These are phyloP conservation scores for Saprolegnia diclina DNA, from an alignment of 352 stramenopile species.

Conservation along the genomic window DNA sequence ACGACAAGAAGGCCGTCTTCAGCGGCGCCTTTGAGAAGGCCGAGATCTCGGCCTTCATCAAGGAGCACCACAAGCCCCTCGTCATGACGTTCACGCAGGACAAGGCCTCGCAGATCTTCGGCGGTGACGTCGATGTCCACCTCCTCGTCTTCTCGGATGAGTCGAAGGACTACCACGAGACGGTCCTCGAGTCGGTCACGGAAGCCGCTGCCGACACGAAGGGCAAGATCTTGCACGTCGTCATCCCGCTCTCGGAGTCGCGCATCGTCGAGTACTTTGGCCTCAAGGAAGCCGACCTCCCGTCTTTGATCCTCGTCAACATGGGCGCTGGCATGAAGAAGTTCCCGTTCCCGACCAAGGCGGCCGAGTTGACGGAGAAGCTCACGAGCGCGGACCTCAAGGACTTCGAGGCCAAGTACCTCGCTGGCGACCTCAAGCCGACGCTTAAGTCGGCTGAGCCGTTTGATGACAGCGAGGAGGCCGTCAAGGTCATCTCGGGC, in stretches of 20 bases:
- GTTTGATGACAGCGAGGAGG: slow-evolving; percentile 78
- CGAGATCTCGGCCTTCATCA: slow-evolving; percentile 59
- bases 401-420: slow-evolving; percentile 78
- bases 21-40: slow-evolving; percentile 68
- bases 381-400: slow-evolving; percentile 48
- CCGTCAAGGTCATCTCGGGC: slow-evolving; percentile 90
- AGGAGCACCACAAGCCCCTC: slow-evolving; percentile 79
- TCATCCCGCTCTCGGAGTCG: slow-evolving; percentile 81
- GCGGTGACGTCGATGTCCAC: slow-evolving; percentile 79
- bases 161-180: slow-evolving; percentile 56
- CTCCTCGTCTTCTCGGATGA: slow-evolving; percentile 81
- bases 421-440: slow-evolving; percentile 80
- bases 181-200: slow-evolving; percentile 55
- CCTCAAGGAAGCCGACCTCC: slow-evolving; percentile 80
- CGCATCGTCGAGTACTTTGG: slow-evolving; percentile 93
- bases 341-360: slow-evolving; percentile 77
- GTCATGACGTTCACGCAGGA: slow-evolving; percentile 87
- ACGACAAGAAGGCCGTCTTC: slow-evolving; percentile 76
- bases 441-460: slow-evolving; percentile 90
- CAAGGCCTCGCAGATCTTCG: slow-evolving; percentile 89
- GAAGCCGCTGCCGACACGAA: slow-evolving; percentile 63
- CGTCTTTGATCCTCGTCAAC: slow-evolving; percentile 83
- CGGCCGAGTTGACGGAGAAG: slow-evolving; percentile 67
- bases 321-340: slow-evolving; percentile 92
- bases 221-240: slow-evolving; percentile 87